A percentile compares a stretch with the other conserved stretches of the same genome.
Conservation (phyloP, 805 yeast genomes). For the Blastobotrys parvus region DNA sequence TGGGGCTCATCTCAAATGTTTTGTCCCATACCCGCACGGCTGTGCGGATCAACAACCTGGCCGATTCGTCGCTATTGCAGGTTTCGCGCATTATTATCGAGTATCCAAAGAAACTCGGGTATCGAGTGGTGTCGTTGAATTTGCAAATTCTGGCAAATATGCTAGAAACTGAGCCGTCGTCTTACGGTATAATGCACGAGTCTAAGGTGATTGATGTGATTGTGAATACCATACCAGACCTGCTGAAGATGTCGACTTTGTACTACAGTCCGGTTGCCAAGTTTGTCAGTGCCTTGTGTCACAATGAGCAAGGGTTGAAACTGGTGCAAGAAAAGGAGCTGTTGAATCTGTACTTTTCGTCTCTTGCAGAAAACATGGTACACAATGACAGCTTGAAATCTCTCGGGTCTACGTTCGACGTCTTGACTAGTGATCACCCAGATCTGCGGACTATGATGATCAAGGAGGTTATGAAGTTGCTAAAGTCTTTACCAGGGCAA, state of each 20-base stretch:
- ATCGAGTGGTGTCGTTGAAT: constrained; percentile 49
- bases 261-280: constrained; percentile 59
- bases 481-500: constrained; percentile 17
- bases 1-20: constrained; percentile 56
- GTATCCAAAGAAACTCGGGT: constrained; percentile 58
- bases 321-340: constrained; percentile 38
- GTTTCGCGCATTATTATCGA: constrained; percentile 51
- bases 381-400: constrained; percentile 43
- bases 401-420: constrained; percentile 67
- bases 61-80: constrained; percentile 70
- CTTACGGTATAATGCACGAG: constrained; percentile 71
- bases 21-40: constrained; percentile 64
- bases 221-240: constrained; percentile 45
- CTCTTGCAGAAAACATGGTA: constrained; percentile 40
- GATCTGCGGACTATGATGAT: constrained; percentile 53
- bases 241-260: constrained; percentile 47
- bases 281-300: constrained; percentile 71
- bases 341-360: constrained; percentile 38
- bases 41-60: constrained; percentile 73
- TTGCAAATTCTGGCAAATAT: constrained; percentile 60
- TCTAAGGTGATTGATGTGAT: constrained; percentile 63
- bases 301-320: constrained; percentile 63
- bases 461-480: constrained; percentile 32
- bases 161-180: constrained; percentile 86
- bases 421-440: constrained; percentile 76